Conservation (phyloP, 1,139 yeast species). For the Suhomyces chickasaworum region DNA sequence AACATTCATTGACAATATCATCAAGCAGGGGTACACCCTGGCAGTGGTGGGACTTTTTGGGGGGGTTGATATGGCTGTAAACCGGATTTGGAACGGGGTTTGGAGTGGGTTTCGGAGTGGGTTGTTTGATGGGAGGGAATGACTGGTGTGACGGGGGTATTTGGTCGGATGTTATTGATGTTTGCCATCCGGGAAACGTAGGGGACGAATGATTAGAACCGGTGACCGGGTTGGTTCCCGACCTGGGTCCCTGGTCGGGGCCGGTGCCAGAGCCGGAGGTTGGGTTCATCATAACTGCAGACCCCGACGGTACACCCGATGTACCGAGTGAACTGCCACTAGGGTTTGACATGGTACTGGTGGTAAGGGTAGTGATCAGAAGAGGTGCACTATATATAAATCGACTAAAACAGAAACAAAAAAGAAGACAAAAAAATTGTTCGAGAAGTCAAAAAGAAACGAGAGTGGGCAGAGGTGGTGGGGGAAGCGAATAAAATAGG, state of each 20-base stretch:
- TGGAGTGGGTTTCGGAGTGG: neutral
- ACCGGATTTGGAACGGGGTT: too few species aligned
- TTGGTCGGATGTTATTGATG: neutral
- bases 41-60: neutral
- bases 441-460: slow-evolving; percentile 16
- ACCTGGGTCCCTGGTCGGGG: too few species aligned
- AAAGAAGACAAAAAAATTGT: slow-evolving; percentile 13
- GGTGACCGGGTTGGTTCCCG: too few species aligned
- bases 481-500: neutral
- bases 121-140: neutral
- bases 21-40: slow-evolving; percentile 18
- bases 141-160: neutral
- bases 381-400: slow-evolving; percentile 3
- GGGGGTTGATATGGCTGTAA: too few species aligned
- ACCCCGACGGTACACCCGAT: neutral
- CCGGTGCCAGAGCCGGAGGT: too few species aligned
- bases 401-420: slow-evolving; percentile 11
- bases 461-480: slow-evolving; percentile 3
- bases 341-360: slow-evolving; percentile 6
- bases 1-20: slow-evolving; percentile 27
- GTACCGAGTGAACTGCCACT: slow-evolving; percentile 3
- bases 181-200: neutral
- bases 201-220: neutral
- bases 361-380: slow-evolving; percentile 1
- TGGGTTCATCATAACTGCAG: too few species aligned